Evolutionary conservation across 2,329 filamentous ascomycete genomes (phyloP).

Genomic region (Metarhizium humberi): DNA sequence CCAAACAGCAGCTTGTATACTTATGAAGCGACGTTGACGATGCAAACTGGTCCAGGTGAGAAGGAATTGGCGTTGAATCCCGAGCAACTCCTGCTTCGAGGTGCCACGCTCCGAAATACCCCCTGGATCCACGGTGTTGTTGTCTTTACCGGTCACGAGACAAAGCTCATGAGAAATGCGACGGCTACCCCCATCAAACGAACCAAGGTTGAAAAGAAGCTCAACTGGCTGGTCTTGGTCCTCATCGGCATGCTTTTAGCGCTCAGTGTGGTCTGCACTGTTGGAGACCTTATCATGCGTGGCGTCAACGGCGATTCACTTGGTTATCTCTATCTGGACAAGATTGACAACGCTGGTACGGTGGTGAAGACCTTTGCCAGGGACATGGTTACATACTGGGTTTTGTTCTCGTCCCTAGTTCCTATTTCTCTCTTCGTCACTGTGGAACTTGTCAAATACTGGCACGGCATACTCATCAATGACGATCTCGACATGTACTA

Average conservation of each 20-base stretch:
- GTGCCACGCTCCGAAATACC: constrained; percentile 89
- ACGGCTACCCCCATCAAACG: constrained; percentile 96
- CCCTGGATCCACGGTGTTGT: constrained; percentile 95
- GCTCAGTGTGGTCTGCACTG: constrained; percentile 81
- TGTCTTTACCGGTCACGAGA: constrained; percentile 90
- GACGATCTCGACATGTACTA: constrained; percentile 98
- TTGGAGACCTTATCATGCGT: constrained; percentile 79
- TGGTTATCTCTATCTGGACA: constrained; percentile 61
- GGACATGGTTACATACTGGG: constrained; percentile 97
- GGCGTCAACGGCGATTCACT: constrained; percentile 53
- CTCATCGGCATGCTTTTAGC: constrained; percentile 75
- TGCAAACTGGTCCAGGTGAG: constrained; percentile 83
- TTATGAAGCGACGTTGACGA: constrained; percentile 90
- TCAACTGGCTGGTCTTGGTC: constrained; percentile 89
- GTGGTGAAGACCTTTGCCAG: constrained; percentile 77
- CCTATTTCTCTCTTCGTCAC: constrained; percentile 98
- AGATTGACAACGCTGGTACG: constrained; percentile 41
- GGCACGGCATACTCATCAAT: constrained; percentile 94
- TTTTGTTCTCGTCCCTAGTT: constrained; percentile 90
- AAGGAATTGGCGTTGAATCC: constrained; percentile 85
- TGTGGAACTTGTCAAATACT: constrained; percentile 95
- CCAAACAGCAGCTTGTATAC: constrained; percentile 98
- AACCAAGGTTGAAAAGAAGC: constrained; percentile 87
- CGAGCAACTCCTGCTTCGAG: constrained; percentile 86
- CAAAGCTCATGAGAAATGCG: constrained; percentile 97